Conservation (phyloP, 140 eudicot genomes). For the Flaveria floridana region DNA sequence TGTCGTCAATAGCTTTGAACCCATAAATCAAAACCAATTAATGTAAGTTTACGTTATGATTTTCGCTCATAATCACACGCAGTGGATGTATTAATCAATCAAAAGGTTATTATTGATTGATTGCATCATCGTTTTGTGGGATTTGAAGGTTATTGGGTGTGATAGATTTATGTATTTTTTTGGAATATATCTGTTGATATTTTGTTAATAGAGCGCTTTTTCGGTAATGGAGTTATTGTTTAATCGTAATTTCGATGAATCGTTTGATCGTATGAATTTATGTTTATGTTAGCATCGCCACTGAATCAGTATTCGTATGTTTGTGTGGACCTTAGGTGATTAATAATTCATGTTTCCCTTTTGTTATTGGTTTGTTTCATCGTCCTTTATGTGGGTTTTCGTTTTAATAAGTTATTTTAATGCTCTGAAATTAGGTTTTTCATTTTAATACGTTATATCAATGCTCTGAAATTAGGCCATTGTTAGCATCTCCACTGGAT, state of each 20-base stretch:
- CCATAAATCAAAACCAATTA: slow-evolving; percentile 10
- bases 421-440: slow-evolving; percentile 10
- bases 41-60: slow-evolving; percentile 23
- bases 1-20: slow-evolving; percentile 4
- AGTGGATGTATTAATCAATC: slow-evolving; percentile 2
- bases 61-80: slow-evolving; percentile 13
- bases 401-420: background rate
- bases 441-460: background rate
- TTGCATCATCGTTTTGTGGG: slow-evolving; percentile 14
- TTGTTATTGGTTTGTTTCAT: slow-evolving; percentile 6
- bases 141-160: slow-evolving; percentile 18
- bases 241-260: background rate
- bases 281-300: slow-evolving; percentile 16
- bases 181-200: background rate
- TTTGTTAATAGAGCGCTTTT: background rate
- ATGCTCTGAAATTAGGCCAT: slow-evolving; percentile 12
- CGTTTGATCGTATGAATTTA: background rate
- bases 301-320: slow-evolving; percentile 9
- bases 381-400: background rate
- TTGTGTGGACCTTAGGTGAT: slow-evolving; percentile 7
- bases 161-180: background rate
- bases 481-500: slow-evolving; percentile 25
- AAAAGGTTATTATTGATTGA: background rate
- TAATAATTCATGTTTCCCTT: background rate
- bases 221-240: slow-evolving; percentile 1